Conservation (phyloP, 805 yeast species). For the Wickerhamiella bombiphila region DNA sequence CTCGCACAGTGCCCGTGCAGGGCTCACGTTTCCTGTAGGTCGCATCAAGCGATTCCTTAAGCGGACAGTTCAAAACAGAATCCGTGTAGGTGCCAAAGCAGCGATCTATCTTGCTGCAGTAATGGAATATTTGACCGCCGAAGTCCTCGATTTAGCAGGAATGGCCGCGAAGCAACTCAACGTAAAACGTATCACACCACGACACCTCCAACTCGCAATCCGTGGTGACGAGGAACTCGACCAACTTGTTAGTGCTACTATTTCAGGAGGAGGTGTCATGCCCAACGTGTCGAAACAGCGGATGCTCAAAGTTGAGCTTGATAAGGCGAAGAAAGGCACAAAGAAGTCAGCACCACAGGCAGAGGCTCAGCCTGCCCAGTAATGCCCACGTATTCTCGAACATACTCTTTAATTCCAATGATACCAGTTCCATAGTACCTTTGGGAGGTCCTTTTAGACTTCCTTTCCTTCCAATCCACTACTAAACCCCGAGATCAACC, state of each 20-base stretch:
- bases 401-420: no score
- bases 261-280: constrained; percentile 98
- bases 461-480: no score
- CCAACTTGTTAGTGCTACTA: constrained; percentile 84
- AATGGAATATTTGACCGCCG: constrained; percentile 93
- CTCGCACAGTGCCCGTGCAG: constrained; percentile 39
- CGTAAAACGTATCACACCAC: constrained; percentile 97
- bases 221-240: constrained; percentile 98
- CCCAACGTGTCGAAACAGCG: constrained; percentile 93
- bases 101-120: constrained; percentile 95
- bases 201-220: constrained; percentile 96
- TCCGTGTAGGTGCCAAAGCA: constrained; percentile 94
- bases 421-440: no score
- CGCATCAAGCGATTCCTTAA: constrained; percentile 94
- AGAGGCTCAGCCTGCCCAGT: no score
- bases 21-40: constrained; percentile 98
- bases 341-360: not conserved
- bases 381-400: no score
- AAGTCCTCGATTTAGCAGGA: constrained; percentile 95
- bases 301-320: constrained; percentile 45
- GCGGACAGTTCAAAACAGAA: constrained; percentile 81
- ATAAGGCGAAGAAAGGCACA: constrained; percentile 26
- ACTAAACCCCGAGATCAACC: no score
- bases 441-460: no score
- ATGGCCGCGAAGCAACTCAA: constrained; percentile 98